Percentiles rank a stretch among this genome's conserved stretches.
Conservation (phyloP, 2,329 filamentous ascomycete genomes). For the Cryphonectria carpinicola region DNA sequence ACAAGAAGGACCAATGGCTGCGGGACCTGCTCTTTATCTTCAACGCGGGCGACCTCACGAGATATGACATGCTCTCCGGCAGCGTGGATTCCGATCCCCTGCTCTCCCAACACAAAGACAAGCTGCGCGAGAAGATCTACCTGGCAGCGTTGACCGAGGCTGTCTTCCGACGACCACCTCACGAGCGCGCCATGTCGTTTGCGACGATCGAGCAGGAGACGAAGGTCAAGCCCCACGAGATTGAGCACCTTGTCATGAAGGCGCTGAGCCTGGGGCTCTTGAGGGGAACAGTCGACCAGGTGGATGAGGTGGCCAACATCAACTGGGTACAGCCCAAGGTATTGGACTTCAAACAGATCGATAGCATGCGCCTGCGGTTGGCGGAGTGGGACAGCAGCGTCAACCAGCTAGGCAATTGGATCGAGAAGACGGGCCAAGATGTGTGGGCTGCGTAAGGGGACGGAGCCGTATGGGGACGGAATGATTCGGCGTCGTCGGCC, state of each 20-base stretch:
- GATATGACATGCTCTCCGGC: slow-evolving; percentile 81
- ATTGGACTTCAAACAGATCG: slow-evolving; percentile 92
- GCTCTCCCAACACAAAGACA: slow-evolving; percentile 76
- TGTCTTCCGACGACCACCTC: slow-evolving; percentile 92
- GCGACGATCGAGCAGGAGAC: slow-evolving; percentile 86
- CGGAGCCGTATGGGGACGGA: background rate
- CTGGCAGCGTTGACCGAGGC: slow-evolving; percentile 94
- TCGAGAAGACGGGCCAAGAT: slow-evolving; percentile 90
- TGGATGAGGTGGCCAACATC: slow-evolving; percentile 90
- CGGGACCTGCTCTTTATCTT: slow-evolving; percentile 96
- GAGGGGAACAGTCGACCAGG: slow-evolving; percentile 93
- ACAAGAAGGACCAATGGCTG: slow-evolving; percentile 81
- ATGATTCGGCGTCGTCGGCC: background rate
- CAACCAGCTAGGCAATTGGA: slow-evolving; percentile 96
- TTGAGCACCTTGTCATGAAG: slow-evolving; percentile 99
- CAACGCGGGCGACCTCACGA: slow-evolving; percentile 89
- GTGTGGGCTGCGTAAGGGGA: slow-evolving; percentile 80
- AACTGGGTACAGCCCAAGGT: slow-evolving; percentile 99
- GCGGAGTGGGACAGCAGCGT: slow-evolving; percentile 96
- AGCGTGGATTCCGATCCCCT: slow-evolving; percentile 82
- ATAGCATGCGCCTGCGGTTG: slow-evolving; percentile 83
- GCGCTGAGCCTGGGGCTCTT: slow-evolving; percentile 91
- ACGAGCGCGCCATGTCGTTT: slow-evolving; percentile 95
- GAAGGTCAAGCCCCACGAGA: slow-evolving; percentile 87
- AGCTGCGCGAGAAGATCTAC: slow-evolving; percentile 96